Percentiles rank a stretch among this genome's conserved stretches.
These are phyloP conservation scores for Agrocybe chaxingu DNA, from an alignment of 768 basidiomycete genomes.

Conservation along the genomic window DNA sequence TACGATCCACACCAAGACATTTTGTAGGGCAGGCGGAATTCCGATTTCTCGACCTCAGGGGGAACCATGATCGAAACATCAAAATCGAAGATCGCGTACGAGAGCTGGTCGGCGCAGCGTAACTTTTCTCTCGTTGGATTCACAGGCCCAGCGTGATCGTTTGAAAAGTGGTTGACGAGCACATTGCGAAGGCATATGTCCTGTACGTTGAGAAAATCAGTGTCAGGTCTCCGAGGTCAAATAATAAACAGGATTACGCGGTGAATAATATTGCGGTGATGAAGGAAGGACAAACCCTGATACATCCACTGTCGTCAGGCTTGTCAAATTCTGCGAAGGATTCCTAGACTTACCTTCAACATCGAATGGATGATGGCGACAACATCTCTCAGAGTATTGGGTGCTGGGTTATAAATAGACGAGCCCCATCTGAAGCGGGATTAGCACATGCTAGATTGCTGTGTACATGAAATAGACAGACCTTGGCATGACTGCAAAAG, in stretches of 20 bases:
- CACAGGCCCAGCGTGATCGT: background rate
- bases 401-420: background rate
- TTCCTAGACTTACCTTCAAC: slow-evolving; percentile 8
- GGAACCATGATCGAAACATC: slow-evolving; percentile 15
- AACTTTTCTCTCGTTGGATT: slow-evolving; percentile 2
- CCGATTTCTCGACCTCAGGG: background rate
- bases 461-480: background rate
- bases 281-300: slow-evolving; percentile 16
- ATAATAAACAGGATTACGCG: slow-evolving; percentile 5
- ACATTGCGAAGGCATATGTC: slow-evolving; percentile 12
- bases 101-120: slow-evolving; percentile 5
- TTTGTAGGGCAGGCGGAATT: slow-evolving; percentile 9
- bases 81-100: slow-evolving; percentile 20
- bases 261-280: slow-evolving; percentile 19
- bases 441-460: background rate
- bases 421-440: slow-evolving; percentile 13
- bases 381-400: slow-evolving; percentile 2
- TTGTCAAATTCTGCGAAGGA: background rate
- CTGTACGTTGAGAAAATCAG: background rate
- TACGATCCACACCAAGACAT: slow-evolving; percentile 5
- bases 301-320: too few relatives aligned
- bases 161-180: slow-evolving; percentile 14
- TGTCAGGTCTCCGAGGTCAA: background rate
- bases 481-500: slow-evolving; percentile 27
- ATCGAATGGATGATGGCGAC: slow-evolving; percentile 10